A percentile compares a stretch with the other conserved stretches of the same genome.
Conservation (phyloP, 2,329 filamentous ascomycete species). For the Dactylellina cionopaga region DNA sequence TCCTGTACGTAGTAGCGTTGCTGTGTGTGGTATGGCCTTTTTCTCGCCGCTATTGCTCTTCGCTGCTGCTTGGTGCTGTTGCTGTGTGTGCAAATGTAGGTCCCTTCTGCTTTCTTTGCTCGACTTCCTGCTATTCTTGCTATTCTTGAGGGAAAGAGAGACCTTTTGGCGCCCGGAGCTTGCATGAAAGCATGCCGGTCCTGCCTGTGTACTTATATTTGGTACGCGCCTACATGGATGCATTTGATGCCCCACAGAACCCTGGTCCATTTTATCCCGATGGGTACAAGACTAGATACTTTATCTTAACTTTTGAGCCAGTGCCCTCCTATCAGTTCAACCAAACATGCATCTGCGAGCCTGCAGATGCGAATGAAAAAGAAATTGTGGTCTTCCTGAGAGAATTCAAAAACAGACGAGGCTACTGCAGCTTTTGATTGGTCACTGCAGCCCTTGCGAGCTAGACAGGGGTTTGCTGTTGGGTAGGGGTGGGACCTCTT, state of each 20-base stretch:
- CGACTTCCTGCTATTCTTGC: conserved; percentile 38
- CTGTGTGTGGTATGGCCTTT: background rate
- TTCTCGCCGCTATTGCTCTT: background rate
- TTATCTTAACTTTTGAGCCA: conserved; percentile 53
- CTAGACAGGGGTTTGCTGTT: conserved; percentile 45
- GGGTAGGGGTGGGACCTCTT: conserved; percentile 27
- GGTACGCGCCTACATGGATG: conserved; percentile 53
- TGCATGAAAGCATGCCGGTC: conserved; percentile 53
- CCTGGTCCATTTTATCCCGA: conserved; percentile 46
- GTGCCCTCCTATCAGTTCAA: conserved; percentile 51
- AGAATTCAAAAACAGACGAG: conserved; percentile 53
- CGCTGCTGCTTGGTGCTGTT: conserved; percentile 14
- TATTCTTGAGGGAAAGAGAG: conserved; percentile 42
- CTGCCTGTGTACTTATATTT: conserved; percentile 54
- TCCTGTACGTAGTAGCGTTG: conserved; percentile 2
- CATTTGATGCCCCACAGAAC: conserved; percentile 50
- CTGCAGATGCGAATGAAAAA: conserved; percentile 52
- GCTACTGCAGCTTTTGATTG: conserved; percentile 51
- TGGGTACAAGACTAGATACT: conserved; percentile 52
- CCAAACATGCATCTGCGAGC: conserved; percentile 51
- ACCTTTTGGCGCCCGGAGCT: conserved; percentile 54
- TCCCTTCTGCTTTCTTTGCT: conserved; percentile 40
- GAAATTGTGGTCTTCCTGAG: conserved; percentile 49
- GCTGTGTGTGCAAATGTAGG: conserved; percentile 23
- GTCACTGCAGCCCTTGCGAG: conserved; percentile 33